Evolutionary conservation across 2,329 filamentous ascomycete species (phyloP).

Genomic region (Sporothrix humicola): DNA sequence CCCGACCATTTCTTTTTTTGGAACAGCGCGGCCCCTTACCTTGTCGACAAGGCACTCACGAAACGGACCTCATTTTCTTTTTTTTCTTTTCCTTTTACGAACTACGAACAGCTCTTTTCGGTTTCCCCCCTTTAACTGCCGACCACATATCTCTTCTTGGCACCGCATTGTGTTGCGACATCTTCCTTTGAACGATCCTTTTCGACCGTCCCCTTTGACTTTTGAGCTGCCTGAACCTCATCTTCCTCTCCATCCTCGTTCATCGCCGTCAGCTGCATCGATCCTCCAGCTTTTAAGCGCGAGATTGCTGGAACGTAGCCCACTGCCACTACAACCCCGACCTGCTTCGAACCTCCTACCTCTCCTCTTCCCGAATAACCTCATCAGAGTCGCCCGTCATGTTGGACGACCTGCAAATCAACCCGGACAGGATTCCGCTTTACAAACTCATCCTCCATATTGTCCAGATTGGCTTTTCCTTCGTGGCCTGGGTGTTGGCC

Average conservation of each 20-base stretch:
- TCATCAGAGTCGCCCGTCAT: slow-evolving; percentile 41
- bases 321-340: slow-evolving; percentile 16
- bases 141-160: not conserved
- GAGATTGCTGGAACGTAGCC: not conserved
- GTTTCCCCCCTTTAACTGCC: not conserved
- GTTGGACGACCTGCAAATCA: slow-evolving; percentile 57
- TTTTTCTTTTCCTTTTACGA: not conserved
- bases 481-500: slow-evolving; percentile 64
- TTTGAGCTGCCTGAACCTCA: not conserved
- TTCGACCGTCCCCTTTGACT: not conserved
- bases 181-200: not conserved
- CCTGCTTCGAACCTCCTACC: not conserved
- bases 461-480: slow-evolving; percentile 59
- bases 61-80: slow-evolving; percentile 25
- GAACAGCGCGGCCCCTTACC: slow-evolving; percentile 22
- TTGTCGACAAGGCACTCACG: slow-evolving; percentile 23
- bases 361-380: not conserved
- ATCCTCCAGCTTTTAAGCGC: not conserved
- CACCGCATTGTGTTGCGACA: not conserved
- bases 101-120: slow-evolving; percentile 2
- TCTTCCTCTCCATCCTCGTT: not conserved
- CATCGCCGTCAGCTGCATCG: not conserved
- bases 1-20: slow-evolving; percentile 6
- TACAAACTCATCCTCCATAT: slow-evolving; percentile 64
- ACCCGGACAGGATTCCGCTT: slow-evolving; percentile 60